Conservation (phyloP, 2,329 filamentous ascomycete genomes). For the Metarhizium guizhouense region DNA sequence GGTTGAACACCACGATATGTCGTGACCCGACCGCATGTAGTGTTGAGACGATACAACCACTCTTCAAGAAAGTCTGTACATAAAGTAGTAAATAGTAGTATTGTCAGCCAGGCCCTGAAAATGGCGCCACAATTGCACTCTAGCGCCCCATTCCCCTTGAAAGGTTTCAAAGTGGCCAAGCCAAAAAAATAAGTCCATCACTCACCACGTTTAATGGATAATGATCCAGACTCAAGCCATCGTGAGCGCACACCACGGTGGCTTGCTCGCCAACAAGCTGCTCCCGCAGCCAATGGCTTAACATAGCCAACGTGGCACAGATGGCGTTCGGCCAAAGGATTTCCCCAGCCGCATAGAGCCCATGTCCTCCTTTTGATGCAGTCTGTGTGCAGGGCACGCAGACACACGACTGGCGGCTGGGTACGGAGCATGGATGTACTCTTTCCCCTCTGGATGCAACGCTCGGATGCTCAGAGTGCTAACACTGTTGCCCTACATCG, state of each 20-base stretch:
- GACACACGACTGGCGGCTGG: neutral
- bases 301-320: neutral
- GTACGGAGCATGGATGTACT: neutral
- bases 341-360: neutral
- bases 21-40: neutral
- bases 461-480: neutral
- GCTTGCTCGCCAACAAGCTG: neutral
- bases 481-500: no score
- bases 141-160: neutral
- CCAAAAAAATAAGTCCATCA: neutral
- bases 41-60: neutral
- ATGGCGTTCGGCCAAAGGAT: neutral
- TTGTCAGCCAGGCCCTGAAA: neutral
- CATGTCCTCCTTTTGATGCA: constrained; percentile 1
- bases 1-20: neutral
- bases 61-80: neutral
- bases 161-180: neutral
- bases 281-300: constrained; percentile 1
- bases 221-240: neutral
- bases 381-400: constrained; percentile 2
- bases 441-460: neutral
- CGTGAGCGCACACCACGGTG: neutral
- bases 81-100: no score
- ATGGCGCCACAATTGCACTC: no score
- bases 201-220: neutral